Conservation (phyloP, 2,329 filamentous ascomycete genomes). For the Periconia digitata region DNA sequence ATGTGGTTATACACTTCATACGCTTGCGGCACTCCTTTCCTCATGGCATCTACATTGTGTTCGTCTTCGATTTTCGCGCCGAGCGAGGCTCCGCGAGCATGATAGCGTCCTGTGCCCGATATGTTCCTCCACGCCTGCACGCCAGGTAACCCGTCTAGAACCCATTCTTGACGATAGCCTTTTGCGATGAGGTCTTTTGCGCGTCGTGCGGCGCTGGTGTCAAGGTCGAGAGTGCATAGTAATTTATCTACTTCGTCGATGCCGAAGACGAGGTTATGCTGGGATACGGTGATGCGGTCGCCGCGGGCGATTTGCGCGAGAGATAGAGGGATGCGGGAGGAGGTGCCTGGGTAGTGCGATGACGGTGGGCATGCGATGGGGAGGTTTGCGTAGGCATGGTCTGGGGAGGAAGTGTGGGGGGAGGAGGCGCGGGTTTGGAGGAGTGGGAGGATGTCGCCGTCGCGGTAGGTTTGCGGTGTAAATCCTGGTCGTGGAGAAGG, state of each 20-base stretch:
- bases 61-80: conserved; percentile 34
- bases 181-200: conserved; percentile 73
- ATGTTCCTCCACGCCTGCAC: conserved; percentile 87
- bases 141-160: conserved; percentile 86
- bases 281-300: conserved; percentile 81
- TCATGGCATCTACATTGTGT: not conserved
- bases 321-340: conserved; percentile 78
- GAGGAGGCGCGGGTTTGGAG: conserved; percentile 92
- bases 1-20: conserved; percentile 88
- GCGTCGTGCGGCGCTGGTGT: conserved; percentile 64
- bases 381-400: conserved; percentile 39
- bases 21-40: conserved; percentile 44
- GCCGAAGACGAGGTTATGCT: conserved; percentile 78
- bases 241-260: conserved; percentile 72
- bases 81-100: conserved; percentile 86
- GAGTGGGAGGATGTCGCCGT: conserved; percentile 77
- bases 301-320: conserved; percentile 85
- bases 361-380: not conserved
- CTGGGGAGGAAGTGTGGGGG: conserved; percentile 84
- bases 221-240: conserved; percentile 70
- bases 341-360: conserved; percentile 60
- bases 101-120: conserved; percentile 83
- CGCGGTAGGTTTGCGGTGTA: conserved; percentile 77
- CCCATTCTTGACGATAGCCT: conserved; percentile 89
- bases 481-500: conserved; percentile 58